phyloP scores from a whole-genome alignment of 2,329 filamentous ascomycete species.

The Knufia petricola region DNA sequence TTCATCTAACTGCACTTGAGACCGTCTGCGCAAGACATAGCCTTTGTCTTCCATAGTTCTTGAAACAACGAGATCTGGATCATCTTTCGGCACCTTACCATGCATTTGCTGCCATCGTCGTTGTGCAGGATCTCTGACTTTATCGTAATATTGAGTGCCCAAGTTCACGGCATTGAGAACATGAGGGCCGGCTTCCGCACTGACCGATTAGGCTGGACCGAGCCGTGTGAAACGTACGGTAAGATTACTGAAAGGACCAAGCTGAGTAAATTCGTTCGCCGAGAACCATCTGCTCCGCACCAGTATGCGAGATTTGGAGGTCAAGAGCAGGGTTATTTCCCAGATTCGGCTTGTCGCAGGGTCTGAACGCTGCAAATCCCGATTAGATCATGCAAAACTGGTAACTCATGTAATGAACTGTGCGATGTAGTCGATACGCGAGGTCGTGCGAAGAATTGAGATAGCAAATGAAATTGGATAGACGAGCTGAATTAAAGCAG shows the following conservation, averaged over 20 bases:
- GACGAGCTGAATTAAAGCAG: neutral
- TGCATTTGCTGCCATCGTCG: conserved; percentile 17
- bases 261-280: conserved; percentile 5
- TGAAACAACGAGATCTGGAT: conserved; percentile 15
- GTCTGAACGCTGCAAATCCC: too few species aligned
- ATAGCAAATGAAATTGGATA: neutral
- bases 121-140: conserved; percentile 18
- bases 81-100: conserved; percentile 14
- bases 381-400: neutral
- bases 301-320: neutral
- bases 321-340: conserved; percentile 1
- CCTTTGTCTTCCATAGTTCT: conserved; percentile 22
- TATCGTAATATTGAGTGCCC: conserved; percentile 19
- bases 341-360: neutral
- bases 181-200: conserved; percentile 14
- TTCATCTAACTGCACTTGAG: conserved; percentile 22
- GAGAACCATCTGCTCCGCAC: neutral
- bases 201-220: conserved; percentile 1
- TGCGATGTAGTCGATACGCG: neutral
- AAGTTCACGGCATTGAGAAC: conserved; percentile 18
- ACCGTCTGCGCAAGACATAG: conserved; percentile 20
- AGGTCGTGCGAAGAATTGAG: neutral
- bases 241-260: neutral
- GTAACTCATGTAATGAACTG: neutral
- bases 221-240: neutral